Percentiles rank a stretch among this genome's conserved stretches.
These are phyloP conservation scores for Colletotrichum coccodes DNA, from an alignment of 2,329 filamentous ascomycete genomes.

Conservation along the genomic window DNA sequence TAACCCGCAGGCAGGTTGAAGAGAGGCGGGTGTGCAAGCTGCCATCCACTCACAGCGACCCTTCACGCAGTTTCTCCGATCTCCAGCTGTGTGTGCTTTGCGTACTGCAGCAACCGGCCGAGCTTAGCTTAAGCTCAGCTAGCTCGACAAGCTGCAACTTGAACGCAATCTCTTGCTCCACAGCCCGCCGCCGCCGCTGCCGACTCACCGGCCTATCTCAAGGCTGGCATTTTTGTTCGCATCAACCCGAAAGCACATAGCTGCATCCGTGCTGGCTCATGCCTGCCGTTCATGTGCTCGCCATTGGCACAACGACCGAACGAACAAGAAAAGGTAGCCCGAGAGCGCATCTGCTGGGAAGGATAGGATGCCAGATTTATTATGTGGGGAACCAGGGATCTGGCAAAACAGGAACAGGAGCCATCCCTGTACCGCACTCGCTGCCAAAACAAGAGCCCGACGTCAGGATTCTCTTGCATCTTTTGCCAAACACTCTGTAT, in stretches of 20 bases:
- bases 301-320: constrained; percentile 22
- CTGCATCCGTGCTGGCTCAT: constrained; percentile 27
- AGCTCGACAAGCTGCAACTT: constrained; percentile 5
- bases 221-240: constrained; percentile 6
- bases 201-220: constrained; percentile 17
- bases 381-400: constrained; percentile 38
- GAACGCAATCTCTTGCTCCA: constrained; percentile 7
- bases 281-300: constrained; percentile 18
- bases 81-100: constrained; percentile 12
- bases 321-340: constrained; percentile 26
- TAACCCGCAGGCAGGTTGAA: constrained; percentile 10
- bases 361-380: constrained; percentile 34
- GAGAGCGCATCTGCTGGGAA: constrained; percentile 37
- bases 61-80: constrained; percentile 10
- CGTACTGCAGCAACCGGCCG: constrained; percentile 1
- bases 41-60: constrained; percentile 4
- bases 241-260: constrained; percentile 10
- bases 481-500: constrained; percentile 44
- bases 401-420: constrained; percentile 39
- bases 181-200: constrained; percentile 8
- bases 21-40: not conserved
- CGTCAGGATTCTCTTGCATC: constrained; percentile 41
- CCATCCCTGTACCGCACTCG: constrained; percentile 33
- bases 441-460: constrained; percentile 39
- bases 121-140: constrained; percentile 16